Conservation (phyloP, 805 yeast species). For the Starmera caribaea region DNA sequence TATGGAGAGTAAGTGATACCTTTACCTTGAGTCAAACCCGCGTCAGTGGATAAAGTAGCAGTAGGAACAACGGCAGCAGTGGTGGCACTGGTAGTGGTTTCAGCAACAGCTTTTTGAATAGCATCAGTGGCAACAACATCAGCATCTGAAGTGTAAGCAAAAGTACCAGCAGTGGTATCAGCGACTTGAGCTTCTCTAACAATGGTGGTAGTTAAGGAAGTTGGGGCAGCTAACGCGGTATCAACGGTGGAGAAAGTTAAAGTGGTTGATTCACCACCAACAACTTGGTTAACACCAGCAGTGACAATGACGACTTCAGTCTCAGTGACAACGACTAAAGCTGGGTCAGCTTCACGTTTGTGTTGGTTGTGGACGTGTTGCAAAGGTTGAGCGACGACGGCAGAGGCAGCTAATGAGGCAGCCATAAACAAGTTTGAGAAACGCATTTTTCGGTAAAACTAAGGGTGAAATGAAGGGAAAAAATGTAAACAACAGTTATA, state of each 20-base stretch:
- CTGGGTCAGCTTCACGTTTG: slow-evolving; percentile 32
- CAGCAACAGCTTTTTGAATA: slow-evolving; percentile 19
- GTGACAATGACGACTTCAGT: slow-evolving; percentile 41
- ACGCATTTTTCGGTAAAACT: slow-evolving; percentile 27
- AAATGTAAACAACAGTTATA: background rate
- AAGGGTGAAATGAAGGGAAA: no score
- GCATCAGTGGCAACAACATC: slow-evolving; percentile 18
- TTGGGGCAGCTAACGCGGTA: slow-evolving; percentile 18
- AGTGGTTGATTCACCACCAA: slow-evolving; percentile 20
- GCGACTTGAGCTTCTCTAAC: slow-evolving; percentile 20
- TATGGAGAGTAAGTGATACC: slow-evolving; percentile 84
- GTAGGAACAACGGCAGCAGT: slow-evolving; percentile 24
- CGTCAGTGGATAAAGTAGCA: slow-evolving; percentile 20
- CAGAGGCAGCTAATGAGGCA: slow-evolving; percentile 30
- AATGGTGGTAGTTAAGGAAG: slow-evolving; percentile 17
- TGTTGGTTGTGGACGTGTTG: slow-evolving; percentile 53
- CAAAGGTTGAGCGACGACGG: slow-evolving; percentile 51
- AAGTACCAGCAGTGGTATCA: slow-evolving; percentile 21
- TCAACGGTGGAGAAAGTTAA: slow-evolving; percentile 16
- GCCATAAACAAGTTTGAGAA: slow-evolving; percentile 33
- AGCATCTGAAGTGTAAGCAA: slow-evolving; percentile 22
- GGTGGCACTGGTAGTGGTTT: slow-evolving; percentile 20
- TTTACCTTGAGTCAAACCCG: slow-evolving; percentile 33
- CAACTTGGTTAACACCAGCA: slow-evolving; percentile 28
- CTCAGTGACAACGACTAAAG: slow-evolving; percentile 35